Evolutionary conservation across 257 asterid genomes (phyloP).

Genomic region (Plectranthus barbatus): DNA sequence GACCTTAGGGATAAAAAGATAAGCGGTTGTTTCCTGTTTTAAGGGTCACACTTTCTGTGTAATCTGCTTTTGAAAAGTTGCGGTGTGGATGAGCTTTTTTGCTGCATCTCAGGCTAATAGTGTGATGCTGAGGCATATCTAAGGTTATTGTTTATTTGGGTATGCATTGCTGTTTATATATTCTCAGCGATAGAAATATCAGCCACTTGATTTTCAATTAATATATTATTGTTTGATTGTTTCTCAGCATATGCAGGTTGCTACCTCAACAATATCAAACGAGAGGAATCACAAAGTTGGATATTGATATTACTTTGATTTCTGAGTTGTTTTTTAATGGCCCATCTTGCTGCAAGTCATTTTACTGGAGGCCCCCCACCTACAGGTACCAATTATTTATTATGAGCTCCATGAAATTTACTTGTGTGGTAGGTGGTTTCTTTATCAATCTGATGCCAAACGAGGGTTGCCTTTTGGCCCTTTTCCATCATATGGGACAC

Average conservation of each 20-base stretch:
- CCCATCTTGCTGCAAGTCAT: constrained; percentile 44
- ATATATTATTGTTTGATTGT: background rate
- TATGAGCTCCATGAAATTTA: constrained; percentile 9
- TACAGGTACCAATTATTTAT: constrained; percentile 42
- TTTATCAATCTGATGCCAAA: background rate
- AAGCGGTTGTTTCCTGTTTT: constrained; percentile 12
- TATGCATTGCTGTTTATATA: background rate
- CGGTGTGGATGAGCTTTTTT: constrained; percentile 17
- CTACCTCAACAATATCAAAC: constrained; percentile 10
- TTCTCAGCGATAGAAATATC: constrained; percentile 4
- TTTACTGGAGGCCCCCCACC: constrained; percentile 44
- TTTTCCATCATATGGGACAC: background rate
- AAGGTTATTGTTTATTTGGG: constrained; percentile 17
- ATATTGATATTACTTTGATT: constrained; percentile 10
- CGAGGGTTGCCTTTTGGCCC: background rate
- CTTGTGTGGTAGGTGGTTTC: background rate
- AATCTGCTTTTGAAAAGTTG: constrained; percentile 17
- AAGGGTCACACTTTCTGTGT: constrained; percentile 18
- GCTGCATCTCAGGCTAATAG: constrained; percentile 27
- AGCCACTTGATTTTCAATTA: background rate
- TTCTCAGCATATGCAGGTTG: constrained; percentile 9
- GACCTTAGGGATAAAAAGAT: constrained; percentile 20
- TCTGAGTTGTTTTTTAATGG: constrained; percentile 45
- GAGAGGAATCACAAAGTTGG: constrained; percentile 11
- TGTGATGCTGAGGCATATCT: constrained; percentile 11